phyloP scores from a whole-genome alignment of 805 yeast genomes.

The Jamesozyma spencerorum region DNA sequence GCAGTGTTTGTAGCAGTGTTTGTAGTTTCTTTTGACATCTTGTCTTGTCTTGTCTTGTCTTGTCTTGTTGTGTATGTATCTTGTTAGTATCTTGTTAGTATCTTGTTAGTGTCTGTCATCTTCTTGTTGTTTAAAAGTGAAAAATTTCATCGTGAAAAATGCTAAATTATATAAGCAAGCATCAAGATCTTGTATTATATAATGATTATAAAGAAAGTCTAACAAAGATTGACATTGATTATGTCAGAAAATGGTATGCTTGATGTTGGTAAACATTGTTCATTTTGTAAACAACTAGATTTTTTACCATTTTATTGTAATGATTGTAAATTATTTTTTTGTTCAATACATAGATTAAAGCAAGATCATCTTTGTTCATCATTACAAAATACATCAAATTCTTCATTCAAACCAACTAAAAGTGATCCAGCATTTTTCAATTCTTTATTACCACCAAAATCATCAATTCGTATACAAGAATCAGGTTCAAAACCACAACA shows the following conservation, averaged over 20 bases:
- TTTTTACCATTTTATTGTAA: slow-evolving; percentile 29
- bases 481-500: slow-evolving; percentile 1
- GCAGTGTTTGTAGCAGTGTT: too few species aligned
- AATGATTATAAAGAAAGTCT: too few species aligned
- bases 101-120: too few species aligned
- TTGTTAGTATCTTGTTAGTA: not conserved
- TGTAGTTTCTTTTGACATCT: not conserved
- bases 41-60: not conserved
- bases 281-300: slow-evolving; percentile 26
- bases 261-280: slow-evolving; percentile 31
- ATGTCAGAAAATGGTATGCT: slow-evolving; percentile 25
- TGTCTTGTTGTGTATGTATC: not conserved
- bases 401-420: not conserved
- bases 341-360: slow-evolving; percentile 22
- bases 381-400: not conserved
- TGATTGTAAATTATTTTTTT: slow-evolving; percentile 23
- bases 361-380: slow-evolving; percentile 22
- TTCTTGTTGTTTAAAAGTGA: too few species aligned
- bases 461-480: slow-evolving; percentile 15
- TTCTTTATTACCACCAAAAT: slow-evolving; percentile 25
- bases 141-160: too few species aligned
- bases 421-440: slow-evolving; percentile 20
- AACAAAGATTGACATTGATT: too few species aligned
- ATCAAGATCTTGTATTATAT: too few species aligned
- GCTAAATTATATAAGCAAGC: too few species aligned